Conservation (phyloP, 2,329 filamentous ascomycete genomes). For the Diplodia intermedia region DNA sequence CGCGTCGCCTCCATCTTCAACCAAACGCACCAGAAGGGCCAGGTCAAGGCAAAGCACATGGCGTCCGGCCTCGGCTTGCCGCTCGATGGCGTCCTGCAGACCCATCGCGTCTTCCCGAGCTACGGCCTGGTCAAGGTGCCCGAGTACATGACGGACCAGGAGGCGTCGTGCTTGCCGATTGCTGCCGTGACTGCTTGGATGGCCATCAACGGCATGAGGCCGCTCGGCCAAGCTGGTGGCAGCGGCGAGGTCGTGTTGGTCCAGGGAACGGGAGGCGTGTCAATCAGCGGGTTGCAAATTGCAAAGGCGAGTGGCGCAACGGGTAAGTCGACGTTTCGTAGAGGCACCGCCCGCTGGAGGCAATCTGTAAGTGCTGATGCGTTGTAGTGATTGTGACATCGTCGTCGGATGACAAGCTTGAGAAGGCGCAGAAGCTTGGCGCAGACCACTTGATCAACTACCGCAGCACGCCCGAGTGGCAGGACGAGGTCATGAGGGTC, state of each 20-base stretch:
- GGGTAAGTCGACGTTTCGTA: conserved; percentile 19
- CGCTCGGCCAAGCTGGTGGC: conserved; percentile 60
- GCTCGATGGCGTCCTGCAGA: conserved; percentile 62
- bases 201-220: conserved; percentile 67
- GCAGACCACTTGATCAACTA: conserved; percentile 69
- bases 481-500: conserved; percentile 60
- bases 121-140: conserved; percentile 64
- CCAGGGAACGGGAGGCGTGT: conserved; percentile 55
- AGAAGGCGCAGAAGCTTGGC: conserved; percentile 62
- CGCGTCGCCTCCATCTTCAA: conserved; percentile 73
- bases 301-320: conserved; percentile 53
- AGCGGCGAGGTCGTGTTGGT: conserved; percentile 47
- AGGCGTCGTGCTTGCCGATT: conserved; percentile 67
- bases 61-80: conserved; percentile 67
- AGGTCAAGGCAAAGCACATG: conserved; percentile 64
- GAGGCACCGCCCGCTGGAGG: too few relatives aligned
- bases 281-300: conserved; percentile 51
- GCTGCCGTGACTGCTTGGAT: conserved; percentile 71
- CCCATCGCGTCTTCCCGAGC: conserved; percentile 66
- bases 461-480: conserved; percentile 64
- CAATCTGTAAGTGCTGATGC: conserved; percentile 2
- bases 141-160: conserved; percentile 63
- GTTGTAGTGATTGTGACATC: conserved; percentile 51
- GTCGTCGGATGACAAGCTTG: conserved; percentile 34
- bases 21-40: conserved; percentile 63